Evolutionary conservation across 2,329 filamentous ascomycete genomes (phyloP).

Genomic region (Colletotrichum limetticola): DNA sequence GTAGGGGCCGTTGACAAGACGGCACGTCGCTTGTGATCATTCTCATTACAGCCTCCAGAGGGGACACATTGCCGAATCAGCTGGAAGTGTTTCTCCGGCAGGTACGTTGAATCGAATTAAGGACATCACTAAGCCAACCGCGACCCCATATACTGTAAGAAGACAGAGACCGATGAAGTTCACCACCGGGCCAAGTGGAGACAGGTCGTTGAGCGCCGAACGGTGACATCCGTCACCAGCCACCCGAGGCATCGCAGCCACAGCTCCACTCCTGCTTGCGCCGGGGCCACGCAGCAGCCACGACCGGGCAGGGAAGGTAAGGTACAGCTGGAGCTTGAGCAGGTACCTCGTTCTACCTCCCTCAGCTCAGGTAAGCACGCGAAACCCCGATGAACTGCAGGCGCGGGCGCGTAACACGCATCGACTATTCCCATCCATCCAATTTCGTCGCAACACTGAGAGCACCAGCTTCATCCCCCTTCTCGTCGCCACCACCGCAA

Average conservation of each 20-base stretch:
- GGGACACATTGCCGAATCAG: neutral
- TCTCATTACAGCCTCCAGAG: neutral
- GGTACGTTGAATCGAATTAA: neutral
- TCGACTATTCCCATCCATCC: slow-evolving; percentile 28
- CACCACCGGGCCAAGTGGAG: neutral
- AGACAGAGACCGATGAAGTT: neutral
- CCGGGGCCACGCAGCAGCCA: slow-evolving; percentile 21
- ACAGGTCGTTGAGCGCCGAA: slow-evolving; percentile 13
- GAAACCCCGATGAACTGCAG: slow-evolving; percentile 34
- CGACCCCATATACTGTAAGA: neutral
- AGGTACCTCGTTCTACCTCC: slow-evolving; percentile 19
- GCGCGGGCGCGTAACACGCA: slow-evolving; percentile 35
- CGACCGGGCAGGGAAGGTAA: slow-evolving; percentile 26
- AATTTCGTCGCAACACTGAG: slow-evolving; percentile 34
- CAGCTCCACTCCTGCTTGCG: slow-evolving; percentile 15
- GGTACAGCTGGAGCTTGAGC: slow-evolving; percentile 10
- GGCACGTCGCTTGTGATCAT: neutral
- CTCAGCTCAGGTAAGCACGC: slow-evolving; percentile 35
- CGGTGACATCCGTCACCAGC: slow-evolving; percentile 29
- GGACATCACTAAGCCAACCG: neutral
- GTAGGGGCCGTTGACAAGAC: neutral
- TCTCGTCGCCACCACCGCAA: slow-evolving; percentile 29
- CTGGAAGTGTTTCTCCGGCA: neutral
- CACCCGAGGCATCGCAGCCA: slow-evolving; percentile 16
- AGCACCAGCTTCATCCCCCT: slow-evolving; percentile 11